These are phyloP conservation scores for Megacollybia marginata DNA, from an alignment of 768 basidiomycete genomes.

Conservation along the genomic window DNA sequence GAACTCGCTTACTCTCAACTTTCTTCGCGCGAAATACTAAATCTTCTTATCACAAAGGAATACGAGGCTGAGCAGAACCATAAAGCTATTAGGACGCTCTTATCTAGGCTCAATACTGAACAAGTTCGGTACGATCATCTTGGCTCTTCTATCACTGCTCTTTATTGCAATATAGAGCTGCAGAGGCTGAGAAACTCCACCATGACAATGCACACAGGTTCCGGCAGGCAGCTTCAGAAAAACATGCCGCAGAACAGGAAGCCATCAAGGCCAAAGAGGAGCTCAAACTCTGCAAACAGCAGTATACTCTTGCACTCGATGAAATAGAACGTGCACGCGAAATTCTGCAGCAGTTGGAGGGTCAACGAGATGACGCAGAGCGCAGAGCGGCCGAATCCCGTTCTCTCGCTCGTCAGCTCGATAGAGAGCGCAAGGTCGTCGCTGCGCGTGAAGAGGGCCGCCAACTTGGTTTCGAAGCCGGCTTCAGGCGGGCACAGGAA, in stretches of 20 bases:
- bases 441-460: slow-evolving; percentile 34
- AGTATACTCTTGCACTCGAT: slow-evolving; percentile 33
- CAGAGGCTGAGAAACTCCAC: no score
- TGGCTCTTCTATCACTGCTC: no score
- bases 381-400: slow-evolving; percentile 29
- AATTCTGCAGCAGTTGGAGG: slow-evolving; percentile 28
- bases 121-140: slow-evolving; percentile 9
- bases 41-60: slow-evolving; percentile 30
- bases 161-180: no score
- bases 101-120: slow-evolving; percentile 30
- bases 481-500: slow-evolving; percentile 20
- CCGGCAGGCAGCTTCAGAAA: neutral
- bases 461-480: slow-evolving; percentile 32
- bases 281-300: slow-evolving; percentile 32
- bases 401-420: slow-evolving; percentile 26
- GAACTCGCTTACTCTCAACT: slow-evolving; percentile 24
- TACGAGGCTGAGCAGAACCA: slow-evolving; percentile 32
- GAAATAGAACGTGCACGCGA: slow-evolving; percentile 34
- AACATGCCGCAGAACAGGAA: slow-evolving; percentile 11
- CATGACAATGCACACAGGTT: neutral
- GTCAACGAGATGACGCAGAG: slow-evolving; percentile 36
- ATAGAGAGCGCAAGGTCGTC: slow-evolving; percentile 29
- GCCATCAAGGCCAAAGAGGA: slow-evolving; percentile 29
- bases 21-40: slow-evolving; percentile 21
- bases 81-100: slow-evolving; percentile 26